Evolutionary conservation across 306 rosid genomes (phyloP), one percentile per base, ranked within the genome.

Genomic region (Vachellia pachyceras): DNA sequence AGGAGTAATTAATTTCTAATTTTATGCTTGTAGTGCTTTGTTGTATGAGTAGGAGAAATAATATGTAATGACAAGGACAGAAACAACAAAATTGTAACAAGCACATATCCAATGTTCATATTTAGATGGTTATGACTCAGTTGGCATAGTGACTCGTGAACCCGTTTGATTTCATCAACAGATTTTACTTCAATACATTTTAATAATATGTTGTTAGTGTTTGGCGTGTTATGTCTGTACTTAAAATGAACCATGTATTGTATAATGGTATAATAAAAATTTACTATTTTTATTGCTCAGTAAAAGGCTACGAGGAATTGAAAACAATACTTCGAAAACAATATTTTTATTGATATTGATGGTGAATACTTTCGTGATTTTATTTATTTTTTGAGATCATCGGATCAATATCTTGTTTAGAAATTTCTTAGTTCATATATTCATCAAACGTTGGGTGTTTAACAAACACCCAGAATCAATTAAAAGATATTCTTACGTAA

Each of bases 61-160:
- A 29, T 15, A 50, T 50, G 58, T 17, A 50, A 15, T 50, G 58
- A 50, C 58, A 7, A 17, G 25, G 60, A 54, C 60, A 18, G 60
- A 6, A 52, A 55, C 63, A 20, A 55, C 63, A 12, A 55, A 20
- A 55, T 23, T 22, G 36, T 4, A 36, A 58, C 65, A 58, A 22
- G 65, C 23, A 23, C 36, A 3, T 8, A 9, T 57, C 64, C 20
- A 35, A 8, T 57, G 64, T 2, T 9, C 35, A 20, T 50, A 18
- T 18, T 17, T 18, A 22, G 17, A 14, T 18, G 10, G 3, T 1
- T n/a, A 52, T 58, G 0, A 9, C 36, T 57, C 25, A 7, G 29
- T n/a, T 55, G 63, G 63, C 33, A n/a, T 58, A 58, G 65, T 58
- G 65, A 10, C 65, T 36, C 65, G 65, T 58, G 65, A 23, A 58